Conservation (phyloP, 306 rosid species). For the Lathyrus tuberosus region DNA sequence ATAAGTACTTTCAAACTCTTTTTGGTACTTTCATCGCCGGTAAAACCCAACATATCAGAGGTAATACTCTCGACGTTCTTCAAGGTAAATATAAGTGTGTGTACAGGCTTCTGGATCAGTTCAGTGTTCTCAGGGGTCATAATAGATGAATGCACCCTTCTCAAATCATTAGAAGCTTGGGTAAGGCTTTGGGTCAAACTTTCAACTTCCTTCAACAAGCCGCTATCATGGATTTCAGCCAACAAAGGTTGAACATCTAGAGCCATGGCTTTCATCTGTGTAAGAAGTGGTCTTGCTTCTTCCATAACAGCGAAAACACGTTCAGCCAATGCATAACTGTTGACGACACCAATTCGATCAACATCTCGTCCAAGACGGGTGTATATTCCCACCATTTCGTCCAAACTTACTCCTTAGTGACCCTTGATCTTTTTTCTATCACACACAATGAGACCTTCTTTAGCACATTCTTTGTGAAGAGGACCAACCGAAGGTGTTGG, state of each 20-base stretch:
- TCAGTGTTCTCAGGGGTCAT: constrained; percentile 87
- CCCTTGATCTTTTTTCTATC: constrained; percentile 85
- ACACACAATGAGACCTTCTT: constrained; percentile 88
- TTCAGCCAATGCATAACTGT: constrained; percentile 68
- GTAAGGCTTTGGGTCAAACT: constrained; percentile 74
- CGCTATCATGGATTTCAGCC: constrained; percentile 81
- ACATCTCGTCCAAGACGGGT: constrained; percentile 85
- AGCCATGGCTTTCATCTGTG: constrained; percentile 95
- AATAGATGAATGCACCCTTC: too few relatives aligned
- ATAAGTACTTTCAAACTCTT: constrained; percentile 79
- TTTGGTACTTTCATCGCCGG: constrained; percentile 86
- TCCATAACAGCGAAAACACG: constrained; percentile 73
- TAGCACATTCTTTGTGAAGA: constrained; percentile 69
- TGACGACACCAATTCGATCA: constrained; percentile 81
- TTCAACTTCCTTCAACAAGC: constrained; percentile 80
- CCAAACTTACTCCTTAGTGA: constrained; percentile 82
- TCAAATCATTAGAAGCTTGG: constrained; percentile 81
- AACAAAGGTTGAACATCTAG: constrained; percentile 93
- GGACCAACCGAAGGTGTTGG: constrained; percentile 79
- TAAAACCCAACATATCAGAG: constrained; percentile 85
- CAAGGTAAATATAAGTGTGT: constrained; percentile 74
- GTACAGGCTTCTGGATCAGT: constrained; percentile 74
- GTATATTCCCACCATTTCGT: constrained; percentile 80
- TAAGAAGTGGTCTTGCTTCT: constrained; percentile 87
- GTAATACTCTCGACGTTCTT: constrained; percentile 89